phyloP scores from a whole-genome alignment of 148 eudicot genomes.

The Fagopyrum tataricum region DNA sequence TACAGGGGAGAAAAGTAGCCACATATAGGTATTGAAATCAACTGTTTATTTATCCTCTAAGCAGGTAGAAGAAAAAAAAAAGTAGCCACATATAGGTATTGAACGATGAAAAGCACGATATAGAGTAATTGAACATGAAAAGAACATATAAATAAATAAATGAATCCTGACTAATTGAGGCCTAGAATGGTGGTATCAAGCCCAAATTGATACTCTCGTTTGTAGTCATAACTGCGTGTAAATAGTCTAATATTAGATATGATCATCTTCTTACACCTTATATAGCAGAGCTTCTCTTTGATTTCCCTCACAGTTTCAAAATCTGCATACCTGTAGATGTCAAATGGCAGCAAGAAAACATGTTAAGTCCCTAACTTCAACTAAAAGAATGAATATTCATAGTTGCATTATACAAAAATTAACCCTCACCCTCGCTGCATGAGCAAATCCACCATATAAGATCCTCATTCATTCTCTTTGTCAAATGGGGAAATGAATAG shows the following conservation, averaged over 20 bases:
- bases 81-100: neutral
- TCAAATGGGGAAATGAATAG: slow-evolving; percentile 97
- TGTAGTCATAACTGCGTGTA: slow-evolving; percentile 88
- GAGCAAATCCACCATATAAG: slow-evolving; percentile 93
- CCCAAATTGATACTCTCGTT: slow-evolving; percentile 94
- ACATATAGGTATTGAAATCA: slow-evolving; percentile 29
- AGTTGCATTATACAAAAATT: slow-evolving; percentile 18
- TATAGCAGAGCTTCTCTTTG: slow-evolving; percentile 96
- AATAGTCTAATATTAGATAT: slow-evolving; percentile 14
- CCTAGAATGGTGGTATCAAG: slow-evolving; percentile 86
- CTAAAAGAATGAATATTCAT: slow-evolving; percentile 14
- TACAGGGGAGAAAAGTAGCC: slow-evolving; percentile 96
- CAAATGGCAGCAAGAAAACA: slow-evolving; percentile 12
- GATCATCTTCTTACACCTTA: slow-evolving; percentile 40
- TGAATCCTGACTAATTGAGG: neutral
- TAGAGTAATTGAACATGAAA: neutral
- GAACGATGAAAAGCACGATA: neutral
- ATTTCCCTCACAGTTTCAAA: slow-evolving; percentile 95
- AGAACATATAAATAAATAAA: neutral
- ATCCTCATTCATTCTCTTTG: slow-evolving; percentile 97
- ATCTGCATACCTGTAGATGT: slow-evolving; percentile 78
- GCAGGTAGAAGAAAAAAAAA: neutral
- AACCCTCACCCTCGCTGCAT: slow-evolving; percentile 79
- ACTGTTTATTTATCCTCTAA: slow-evolving; percentile 8
- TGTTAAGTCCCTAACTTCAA: neutral